Base-by-base conservation (phyloP, 2,329 filamentous ascomycete genomes). In the Penicillium brasilianum region DNA sequence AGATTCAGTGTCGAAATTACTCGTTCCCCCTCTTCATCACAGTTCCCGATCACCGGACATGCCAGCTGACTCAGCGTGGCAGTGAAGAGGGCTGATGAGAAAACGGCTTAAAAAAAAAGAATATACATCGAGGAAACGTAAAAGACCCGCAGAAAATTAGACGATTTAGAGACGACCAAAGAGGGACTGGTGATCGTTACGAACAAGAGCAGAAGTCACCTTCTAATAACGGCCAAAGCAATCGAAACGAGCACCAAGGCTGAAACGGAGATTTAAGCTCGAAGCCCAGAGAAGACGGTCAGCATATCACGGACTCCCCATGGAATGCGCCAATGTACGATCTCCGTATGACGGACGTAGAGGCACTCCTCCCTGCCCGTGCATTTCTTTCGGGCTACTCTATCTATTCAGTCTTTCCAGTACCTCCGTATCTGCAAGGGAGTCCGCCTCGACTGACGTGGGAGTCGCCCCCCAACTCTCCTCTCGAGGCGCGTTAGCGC, bases 31-130 rank as follows among this genome's bases (percentile, higher is more conserved):
- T 44, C 20, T 44, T 44, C n/a, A 18, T 25, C 20, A 20, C 14
- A 28, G 22, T 5, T 4, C 14, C 16, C 25, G 55, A 55, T 63
- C 61, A 63, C 58, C 58, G 61, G 61, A 63, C 51, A 41, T 37
- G 10, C 30, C 56, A 46, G 56, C 11, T 58, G 56, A 58, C 56
- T 52, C 56, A 58, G 56, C 48, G 44, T n/a, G 25, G 25, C 44
- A 30, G 44, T 16, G 44, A 48, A 48, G 16, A 30, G 44, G 7
- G 22, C 11, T 7, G 16, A 18, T 11, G 2, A 5, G 2, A 30
- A n/a, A 48, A 48, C 30, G n/a, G 16, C 25, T 41, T 8, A 41
- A 41, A 41, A 41, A n/a, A 41, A 3, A 18, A 41, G 18, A 18
- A 10, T 18, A 9, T 18, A 18, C 39, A 20, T n/a, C n/a, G n/a